A percentile compares a stretch with the other conserved stretches of the same genome.
phyloP scores from a whole-genome alignment of 2,329 filamentous ascomycete species.

The Fusarium ambrosium region DNA sequence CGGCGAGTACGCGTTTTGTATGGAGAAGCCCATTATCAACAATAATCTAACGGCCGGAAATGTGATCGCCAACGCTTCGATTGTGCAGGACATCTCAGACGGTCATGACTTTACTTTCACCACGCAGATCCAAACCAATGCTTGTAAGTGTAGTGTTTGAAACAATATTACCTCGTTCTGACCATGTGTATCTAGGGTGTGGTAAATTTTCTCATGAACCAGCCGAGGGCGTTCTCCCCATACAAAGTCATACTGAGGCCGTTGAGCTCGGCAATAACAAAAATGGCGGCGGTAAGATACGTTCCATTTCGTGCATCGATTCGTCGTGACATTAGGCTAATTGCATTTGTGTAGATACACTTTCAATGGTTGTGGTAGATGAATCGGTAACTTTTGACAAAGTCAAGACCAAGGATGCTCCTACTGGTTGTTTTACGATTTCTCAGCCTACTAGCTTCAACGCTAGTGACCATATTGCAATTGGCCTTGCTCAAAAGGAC shows the following conservation, averaged over 20 bases:
- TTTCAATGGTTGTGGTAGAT: background rate
- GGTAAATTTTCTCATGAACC: background rate
- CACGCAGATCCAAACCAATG: background rate
- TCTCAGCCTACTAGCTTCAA: background rate
- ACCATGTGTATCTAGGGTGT: background rate
- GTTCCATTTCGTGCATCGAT: background rate
- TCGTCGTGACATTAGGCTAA: background rate
- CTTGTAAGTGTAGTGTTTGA: background rate
- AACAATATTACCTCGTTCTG: background rate
- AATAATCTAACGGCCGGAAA: background rate
- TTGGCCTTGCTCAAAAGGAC: background rate
- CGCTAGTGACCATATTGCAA: background rate
- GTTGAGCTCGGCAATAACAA: background rate
- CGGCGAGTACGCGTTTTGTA: background rate
- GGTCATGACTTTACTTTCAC: background rate
- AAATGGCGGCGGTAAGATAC: background rate
- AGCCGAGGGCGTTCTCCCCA: background rate
- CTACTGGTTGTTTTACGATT: background rate
- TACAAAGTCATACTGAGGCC: background rate
- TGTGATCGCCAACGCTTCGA: background rate
- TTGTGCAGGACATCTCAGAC: background rate
- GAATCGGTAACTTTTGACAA: background rate
- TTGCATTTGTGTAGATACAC: background rate
- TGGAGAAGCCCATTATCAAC: background rate
- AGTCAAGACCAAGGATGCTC: background rate